Base-by-base conservation (phyloP, 116 monocot genomes). In the Zostera marina region DNA sequence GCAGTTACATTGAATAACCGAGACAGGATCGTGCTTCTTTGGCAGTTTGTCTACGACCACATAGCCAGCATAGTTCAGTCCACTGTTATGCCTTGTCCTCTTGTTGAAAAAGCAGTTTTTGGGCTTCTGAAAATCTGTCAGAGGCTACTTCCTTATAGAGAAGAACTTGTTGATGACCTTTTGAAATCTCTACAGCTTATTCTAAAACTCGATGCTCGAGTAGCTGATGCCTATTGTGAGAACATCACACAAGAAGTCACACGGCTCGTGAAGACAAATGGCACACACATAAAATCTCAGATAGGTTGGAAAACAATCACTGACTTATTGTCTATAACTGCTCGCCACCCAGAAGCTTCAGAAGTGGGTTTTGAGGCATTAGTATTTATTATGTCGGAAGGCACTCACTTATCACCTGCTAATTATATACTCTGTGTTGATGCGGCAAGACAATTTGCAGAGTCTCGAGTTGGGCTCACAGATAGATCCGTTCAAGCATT, bases 181-280 rank as follows among this genome's bases (percentile, higher is more conserved):
- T 24, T 91, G 32, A 75, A 62, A 63, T 91, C 91, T 9, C 61
- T 91, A 24, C 85, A 85, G 45, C 59, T 91, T 54, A 71, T 91
- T 68, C 49, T 86, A 60, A 91, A 91, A 57, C 86, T 91, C 23
- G 91, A 91, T 71, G 86, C 91, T 11, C 76, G 91, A 23, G 86
- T 91, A 3, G 91, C 91, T n/a, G 91, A 91, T 77, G 79, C 86
- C 41, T 91, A 91, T 43, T 85, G 86, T 73, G 91, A 85, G 63
- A 91, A 91, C 64, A 91, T 91, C 42, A 91, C 91, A 10, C 79
- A 77, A 62, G 91, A 91, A 71, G 86, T 91, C 24, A 77, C 80
- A 4, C 79, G 74, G 11, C 66, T 91, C 19, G 82, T 91, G 22
- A 91, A 85, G 70, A 79, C 79, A 44, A 91, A 86, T 70, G 81